Evolutionary conservation across 139 green algal genomes (phyloP).

Genomic region (Closterium sp.): DNA sequence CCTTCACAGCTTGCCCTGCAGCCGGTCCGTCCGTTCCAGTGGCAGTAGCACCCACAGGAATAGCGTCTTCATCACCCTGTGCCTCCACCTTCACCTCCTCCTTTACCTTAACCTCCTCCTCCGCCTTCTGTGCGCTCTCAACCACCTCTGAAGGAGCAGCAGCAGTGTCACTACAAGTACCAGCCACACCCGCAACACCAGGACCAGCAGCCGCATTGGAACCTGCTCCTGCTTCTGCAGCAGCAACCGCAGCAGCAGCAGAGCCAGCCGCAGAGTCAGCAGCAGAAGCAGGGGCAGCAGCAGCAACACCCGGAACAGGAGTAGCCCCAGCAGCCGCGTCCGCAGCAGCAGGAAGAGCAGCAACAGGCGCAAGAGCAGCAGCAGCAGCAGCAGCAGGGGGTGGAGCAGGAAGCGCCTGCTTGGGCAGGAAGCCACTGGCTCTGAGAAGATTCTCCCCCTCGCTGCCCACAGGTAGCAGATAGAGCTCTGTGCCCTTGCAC

Average conservation of each 20-base stretch:
- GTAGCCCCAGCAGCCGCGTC: background rate
- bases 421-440: background rate
- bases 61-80: background rate
- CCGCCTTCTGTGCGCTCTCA: background rate
- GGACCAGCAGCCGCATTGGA: background rate
- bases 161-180: too few species aligned
- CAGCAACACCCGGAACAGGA: background rate
- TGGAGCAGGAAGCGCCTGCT: background rate
- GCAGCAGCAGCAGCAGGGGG: too few species aligned
- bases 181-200: too few species aligned
- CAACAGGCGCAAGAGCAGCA: too few species aligned
- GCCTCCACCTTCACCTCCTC: background rate
- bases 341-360: background rate
- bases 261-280: background rate
- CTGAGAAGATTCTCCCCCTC: conserved; percentile 10
- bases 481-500: conserved; percentile 12
- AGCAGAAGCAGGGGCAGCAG: background rate
- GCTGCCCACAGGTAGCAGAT: background rate
- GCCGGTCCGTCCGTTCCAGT: background rate
- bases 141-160: background rate
- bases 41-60: background rate
- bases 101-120: background rate
- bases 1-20: background rate
- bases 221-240: background rate
- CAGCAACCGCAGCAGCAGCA: background rate